Conservation (phyloP, 2,329 filamentous ascomycete species). For the Sporothrix inflata region DNA sequence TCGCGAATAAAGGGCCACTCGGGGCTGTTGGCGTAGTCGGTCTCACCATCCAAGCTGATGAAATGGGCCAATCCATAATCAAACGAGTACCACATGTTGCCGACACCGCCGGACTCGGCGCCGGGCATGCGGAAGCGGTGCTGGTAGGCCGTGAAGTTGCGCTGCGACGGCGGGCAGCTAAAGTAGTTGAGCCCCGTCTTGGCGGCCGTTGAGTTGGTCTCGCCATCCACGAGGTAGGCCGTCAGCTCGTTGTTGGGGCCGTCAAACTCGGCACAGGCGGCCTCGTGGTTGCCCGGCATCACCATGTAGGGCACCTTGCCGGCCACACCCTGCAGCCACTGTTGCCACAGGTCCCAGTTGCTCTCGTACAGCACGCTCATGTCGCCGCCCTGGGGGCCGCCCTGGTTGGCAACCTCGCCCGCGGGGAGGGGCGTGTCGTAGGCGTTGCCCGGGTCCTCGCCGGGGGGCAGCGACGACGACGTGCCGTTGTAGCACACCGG, state of each 20-base stretch:
- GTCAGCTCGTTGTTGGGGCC: constrained; percentile 49
- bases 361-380: constrained; percentile 54
- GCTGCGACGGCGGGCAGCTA: constrained; percentile 55
- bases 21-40: constrained; percentile 54
- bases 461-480: constrained; percentile 45
- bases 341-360: constrained; percentile 57
- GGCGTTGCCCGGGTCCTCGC: constrained; percentile 42
- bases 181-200: constrained; percentile 51
- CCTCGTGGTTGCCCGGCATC: constrained; percentile 55
- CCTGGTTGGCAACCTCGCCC: constrained; percentile 51
- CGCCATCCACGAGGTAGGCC: constrained; percentile 51
- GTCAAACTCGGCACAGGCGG: constrained; percentile 53
- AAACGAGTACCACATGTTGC: constrained; percentile 57
- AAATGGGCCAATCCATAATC: constrained; percentile 59
- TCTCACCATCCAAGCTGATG: constrained; percentile 50
- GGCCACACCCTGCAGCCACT: constrained; percentile 50
- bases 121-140: constrained; percentile 58
- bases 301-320: constrained; percentile 54
- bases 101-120: constrained; percentile 50
- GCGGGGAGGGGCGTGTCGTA: constrained; percentile 51
- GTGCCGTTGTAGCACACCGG: constrained; percentile 57
- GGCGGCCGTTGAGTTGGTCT: constrained; percentile 47
- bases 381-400: constrained; percentile 51
- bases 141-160: constrained; percentile 57
- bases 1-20: constrained; percentile 50